A percentile compares a stretch with the other conserved stretches of the same genome.
phyloP scores from a whole-genome alignment of 2,329 filamentous ascomycete species.

The Paramyrothecium sp. region DNA sequence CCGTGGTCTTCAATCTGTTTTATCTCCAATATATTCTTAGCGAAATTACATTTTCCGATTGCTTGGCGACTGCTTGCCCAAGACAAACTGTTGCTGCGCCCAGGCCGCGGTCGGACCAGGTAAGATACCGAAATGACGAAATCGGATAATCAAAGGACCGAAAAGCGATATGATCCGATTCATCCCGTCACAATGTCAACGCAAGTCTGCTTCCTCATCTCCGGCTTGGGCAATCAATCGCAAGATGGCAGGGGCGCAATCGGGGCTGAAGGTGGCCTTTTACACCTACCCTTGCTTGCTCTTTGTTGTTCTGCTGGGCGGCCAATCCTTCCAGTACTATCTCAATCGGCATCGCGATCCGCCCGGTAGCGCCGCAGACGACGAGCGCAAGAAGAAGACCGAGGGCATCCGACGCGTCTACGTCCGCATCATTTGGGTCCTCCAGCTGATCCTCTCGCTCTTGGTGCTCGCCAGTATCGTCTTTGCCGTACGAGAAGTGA shows the following conservation, averaged over 20 bases:
- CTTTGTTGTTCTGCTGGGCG: constrained; percentile 32
- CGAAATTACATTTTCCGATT: no score
- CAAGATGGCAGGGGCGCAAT: constrained; percentile 30
- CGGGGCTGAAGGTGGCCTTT: constrained; percentile 36
- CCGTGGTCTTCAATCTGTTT: no score
- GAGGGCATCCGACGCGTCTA: constrained; percentile 26
- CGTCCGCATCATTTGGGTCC: constrained; percentile 29
- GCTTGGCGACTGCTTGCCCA: no score
- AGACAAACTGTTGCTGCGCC: no score
- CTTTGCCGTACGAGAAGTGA: constrained; percentile 27
- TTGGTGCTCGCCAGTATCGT: constrained; percentile 33
- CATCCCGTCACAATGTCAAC: no score
- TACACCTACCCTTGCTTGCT: constrained; percentile 39
- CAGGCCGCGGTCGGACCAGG: no score
- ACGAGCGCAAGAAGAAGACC: constrained; percentile 24
- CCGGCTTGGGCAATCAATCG: not conserved
- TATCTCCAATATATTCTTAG: no score
- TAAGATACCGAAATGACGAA: no score
- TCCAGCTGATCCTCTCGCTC: constrained; percentile 30
- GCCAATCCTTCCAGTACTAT: constrained; percentile 35
- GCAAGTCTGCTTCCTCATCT: no score
- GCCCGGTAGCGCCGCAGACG: constrained; percentile 19
- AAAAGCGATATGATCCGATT: no score
- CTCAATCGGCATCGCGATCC: constrained; percentile 24
- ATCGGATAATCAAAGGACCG: no score